phyloP scores from a whole-genome alignment of 1,284 basidiomycete genomes.

The Tilletia indica region DNA sequence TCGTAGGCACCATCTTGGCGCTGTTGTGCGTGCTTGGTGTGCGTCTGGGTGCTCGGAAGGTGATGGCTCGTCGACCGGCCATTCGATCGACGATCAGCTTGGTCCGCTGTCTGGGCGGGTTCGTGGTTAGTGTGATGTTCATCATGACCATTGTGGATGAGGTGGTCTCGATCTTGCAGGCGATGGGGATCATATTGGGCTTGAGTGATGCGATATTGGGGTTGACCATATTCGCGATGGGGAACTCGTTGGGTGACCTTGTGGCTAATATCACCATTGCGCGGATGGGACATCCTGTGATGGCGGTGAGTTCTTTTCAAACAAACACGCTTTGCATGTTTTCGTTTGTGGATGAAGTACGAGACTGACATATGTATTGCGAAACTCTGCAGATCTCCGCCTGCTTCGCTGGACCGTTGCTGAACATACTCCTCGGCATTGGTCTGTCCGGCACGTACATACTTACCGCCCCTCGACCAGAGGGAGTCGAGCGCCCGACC shows the following conservation, averaged over 20 bases:
- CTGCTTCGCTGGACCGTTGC: constrained; percentile 91
- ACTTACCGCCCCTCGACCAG: constrained; percentile 13
- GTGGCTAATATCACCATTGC: constrained; percentile 87
- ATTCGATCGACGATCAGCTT: constrained; percentile 16
- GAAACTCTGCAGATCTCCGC: constrained; percentile 73
- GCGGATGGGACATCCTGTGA: constrained; percentile 48
- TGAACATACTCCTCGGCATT: constrained; percentile 89
- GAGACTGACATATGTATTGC: neutral
- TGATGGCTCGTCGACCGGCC: neutral
- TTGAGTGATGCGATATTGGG: constrained; percentile 93
- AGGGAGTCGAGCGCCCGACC: constrained; percentile 6
- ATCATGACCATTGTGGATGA: constrained; percentile 53
- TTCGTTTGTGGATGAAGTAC: neutral
- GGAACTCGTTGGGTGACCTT: constrained; percentile 91
- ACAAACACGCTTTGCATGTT: constrained; percentile 26
- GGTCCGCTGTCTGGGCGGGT: constrained; percentile 42
- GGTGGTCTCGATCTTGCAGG: constrained; percentile 61
- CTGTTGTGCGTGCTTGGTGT: constrained; percentile 22
- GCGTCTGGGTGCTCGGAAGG: constrained; percentile 6
- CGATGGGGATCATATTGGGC: constrained; percentile 87
- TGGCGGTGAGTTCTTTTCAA: constrained; percentile 43
- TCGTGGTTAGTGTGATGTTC: constrained; percentile 48
- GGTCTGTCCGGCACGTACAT: constrained; percentile 67
- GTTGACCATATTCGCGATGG: constrained; percentile 90
- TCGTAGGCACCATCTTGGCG: constrained; percentile 20